A percentile compares a stretch with the other conserved stretches of the same genome.
These are phyloP conservation scores for Picochlorum sp. DNA, from an alignment of 139 green algal genomes.

Conservation along the genomic window DNA sequence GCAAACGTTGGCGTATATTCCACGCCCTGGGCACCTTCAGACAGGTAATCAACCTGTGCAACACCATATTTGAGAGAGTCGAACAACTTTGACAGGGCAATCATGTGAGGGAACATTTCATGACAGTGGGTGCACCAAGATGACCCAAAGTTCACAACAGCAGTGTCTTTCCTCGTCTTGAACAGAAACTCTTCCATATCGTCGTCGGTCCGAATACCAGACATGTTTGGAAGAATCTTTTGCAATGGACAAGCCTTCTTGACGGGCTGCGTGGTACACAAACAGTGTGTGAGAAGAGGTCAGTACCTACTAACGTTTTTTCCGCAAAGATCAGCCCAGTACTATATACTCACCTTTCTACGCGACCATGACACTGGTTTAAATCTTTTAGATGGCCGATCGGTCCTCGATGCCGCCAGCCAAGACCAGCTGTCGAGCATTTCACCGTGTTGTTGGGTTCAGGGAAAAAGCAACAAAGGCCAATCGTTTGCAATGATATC, in stretches of 20 bases:
- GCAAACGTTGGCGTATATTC: slow-evolving; percentile 59
- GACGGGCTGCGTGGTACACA: slow-evolving; percentile 12
- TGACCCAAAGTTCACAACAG: slow-evolving; percentile 36
- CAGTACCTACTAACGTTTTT: too few relatives aligned
- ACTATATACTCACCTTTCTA: not conserved
- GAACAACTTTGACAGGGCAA: slow-evolving; percentile 27
- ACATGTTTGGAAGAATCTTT: slow-evolving; percentile 27
- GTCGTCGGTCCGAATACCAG: slow-evolving; percentile 23
- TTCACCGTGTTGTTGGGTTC: not conserved
- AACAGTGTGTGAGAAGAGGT: not conserved
- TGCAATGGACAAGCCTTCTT: slow-evolving; percentile 10
- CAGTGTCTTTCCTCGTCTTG: slow-evolving; percentile 5
- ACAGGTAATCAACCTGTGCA: slow-evolving; percentile 61
- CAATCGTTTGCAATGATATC: too few relatives aligned
- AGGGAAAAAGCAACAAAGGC: too few relatives aligned
- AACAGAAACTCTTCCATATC: slow-evolving; percentile 22
- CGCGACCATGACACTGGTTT: not conserved
- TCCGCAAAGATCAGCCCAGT: too few relatives aligned
- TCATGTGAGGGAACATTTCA: slow-evolving; percentile 31
- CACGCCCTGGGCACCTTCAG: slow-evolving; percentile 36
- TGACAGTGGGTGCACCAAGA: slow-evolving; percentile 42
- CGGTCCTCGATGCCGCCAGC: not conserved
- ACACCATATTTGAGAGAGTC: slow-evolving; percentile 49
- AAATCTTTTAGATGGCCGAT: slow-evolving; percentile 9
- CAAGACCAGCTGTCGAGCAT: slow-evolving; percentile 13